Base-by-base conservation (phyloP, 2,329 filamentous ascomycete genomes). In the Phoma sp. region DNA sequence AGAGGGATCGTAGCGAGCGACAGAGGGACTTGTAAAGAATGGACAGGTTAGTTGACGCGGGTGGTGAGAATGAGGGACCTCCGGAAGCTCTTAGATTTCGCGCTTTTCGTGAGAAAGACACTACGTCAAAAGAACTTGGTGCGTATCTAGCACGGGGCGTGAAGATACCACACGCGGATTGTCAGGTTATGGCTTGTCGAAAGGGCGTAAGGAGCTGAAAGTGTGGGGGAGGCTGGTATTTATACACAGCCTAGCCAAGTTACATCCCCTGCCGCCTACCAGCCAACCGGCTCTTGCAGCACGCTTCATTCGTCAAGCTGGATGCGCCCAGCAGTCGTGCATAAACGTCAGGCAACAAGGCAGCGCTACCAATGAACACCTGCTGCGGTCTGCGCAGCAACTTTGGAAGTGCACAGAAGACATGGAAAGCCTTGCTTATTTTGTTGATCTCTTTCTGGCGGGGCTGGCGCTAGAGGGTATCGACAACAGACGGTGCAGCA, bases 1-100 rank as follows among this genome's bases (percentile, higher is more conserved):
- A 75, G 67, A 72, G 69, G 68, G 68, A 75, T 70, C 69, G 75
- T 69, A 74, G 64, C 67, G 69, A 72, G 63, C 61, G 69, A 70
- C 67, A 61, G 57, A 68, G 79, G 79, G 80, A 80, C 81, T 68
- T 60, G 63, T 61, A 76, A 79, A 78, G 78, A 79, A 75, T 72
- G 78, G 74, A 75, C 68, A 71, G 71, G 71, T 76, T 77, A 76
- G 77, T 76, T 82, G 81, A 82, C 80, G 80, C 80, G 79, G 77
- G 74, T 58, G 67, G 78, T 77, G 82, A 80, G 74, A 73, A 50
- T 33, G 45, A 77, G 76, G 77, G 81, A 82, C 78, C 79, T 81
- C 77, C 78, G 80, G 81, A 83, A 84, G 79, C 76, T 77, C 76
- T 77, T 61, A 68, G 68, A 72, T 67, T 66, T 69, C 57, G 65